Percentiles rank a stretch among this genome's conserved stretches.
Conservation (phyloP, 2,329 filamentous ascomycete species). For the Podosphaera fusca region DNA sequence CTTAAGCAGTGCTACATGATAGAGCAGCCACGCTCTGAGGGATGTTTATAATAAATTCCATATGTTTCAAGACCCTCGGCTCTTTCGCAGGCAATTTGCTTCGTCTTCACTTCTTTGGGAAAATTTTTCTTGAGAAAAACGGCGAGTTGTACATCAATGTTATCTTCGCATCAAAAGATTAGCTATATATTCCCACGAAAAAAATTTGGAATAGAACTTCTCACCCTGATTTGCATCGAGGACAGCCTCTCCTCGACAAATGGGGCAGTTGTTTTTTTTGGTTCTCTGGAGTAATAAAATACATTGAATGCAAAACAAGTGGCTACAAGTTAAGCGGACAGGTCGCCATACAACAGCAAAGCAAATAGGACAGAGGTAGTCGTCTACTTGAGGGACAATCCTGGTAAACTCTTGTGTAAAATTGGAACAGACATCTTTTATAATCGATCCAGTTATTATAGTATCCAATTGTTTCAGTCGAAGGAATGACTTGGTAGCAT, state of each 20-base stretch:
- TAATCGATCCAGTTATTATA: constrained; percentile 42
- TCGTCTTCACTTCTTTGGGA: constrained; percentile 42
- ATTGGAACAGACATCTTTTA: constrained; percentile 52
- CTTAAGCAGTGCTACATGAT: constrained; percentile 26
- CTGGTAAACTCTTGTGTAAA: constrained; percentile 50
- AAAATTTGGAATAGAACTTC: constrained; percentile 5
- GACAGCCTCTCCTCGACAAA: constrained; percentile 52
- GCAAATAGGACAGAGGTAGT: constrained; percentile 66
- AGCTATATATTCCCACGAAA: background rate
- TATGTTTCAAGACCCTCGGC: constrained; percentile 53
- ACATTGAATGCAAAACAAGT: constrained; percentile 68
- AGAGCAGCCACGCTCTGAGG: constrained; percentile 28
- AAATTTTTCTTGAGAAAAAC: constrained; percentile 57
- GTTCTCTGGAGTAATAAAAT: constrained; percentile 57
- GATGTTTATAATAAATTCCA: constrained; percentile 35
- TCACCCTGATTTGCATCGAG: constrained; percentile 43
- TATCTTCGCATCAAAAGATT: constrained; percentile 22
- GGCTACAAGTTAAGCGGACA: constrained; percentile 49
- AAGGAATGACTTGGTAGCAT: constrained; percentile 40
- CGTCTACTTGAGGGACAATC: constrained; percentile 59
- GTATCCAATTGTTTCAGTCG: constrained; percentile 32
- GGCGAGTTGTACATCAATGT: constrained; percentile 44
- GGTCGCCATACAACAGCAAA: constrained; percentile 60
- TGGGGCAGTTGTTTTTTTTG: constrained; percentile 44
- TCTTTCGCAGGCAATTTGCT: constrained; percentile 47